Conservation (phyloP, 2,329 filamentous ascomycete species). For the Aureobasidium namibiae region DNA sequence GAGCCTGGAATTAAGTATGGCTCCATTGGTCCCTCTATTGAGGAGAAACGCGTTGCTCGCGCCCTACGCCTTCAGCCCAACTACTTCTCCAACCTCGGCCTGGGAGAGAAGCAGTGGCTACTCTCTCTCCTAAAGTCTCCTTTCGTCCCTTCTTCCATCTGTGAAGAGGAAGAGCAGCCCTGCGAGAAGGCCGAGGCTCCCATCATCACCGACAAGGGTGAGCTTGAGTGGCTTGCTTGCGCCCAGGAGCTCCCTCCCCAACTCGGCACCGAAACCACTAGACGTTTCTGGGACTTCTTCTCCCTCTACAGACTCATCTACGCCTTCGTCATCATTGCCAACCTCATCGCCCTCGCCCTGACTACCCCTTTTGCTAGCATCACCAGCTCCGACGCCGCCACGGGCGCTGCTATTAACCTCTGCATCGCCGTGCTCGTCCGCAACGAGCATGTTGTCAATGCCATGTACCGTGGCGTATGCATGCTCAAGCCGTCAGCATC, state of each 20-base stretch:
- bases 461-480: slow-evolving; percentile 28
- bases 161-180: neutral
- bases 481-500: slow-evolving; percentile 27
- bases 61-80: neutral
- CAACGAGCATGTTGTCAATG: slow-evolving; percentile 34
- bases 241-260: slow-evolving; percentile 17
- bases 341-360: slow-evolving; percentile 17
- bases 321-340: slow-evolving; percentile 20
- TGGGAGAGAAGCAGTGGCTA: neutral
- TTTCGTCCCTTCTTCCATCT: neutral
- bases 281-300: slow-evolving; percentile 21
- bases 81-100: neutral
- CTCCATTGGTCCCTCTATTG: neutral
- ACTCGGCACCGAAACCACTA: neutral
- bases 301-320: slow-evolving; percentile 27
- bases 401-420: slow-evolving; percentile 28
- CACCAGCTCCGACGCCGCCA: slow-evolving; percentile 23
- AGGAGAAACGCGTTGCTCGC: neutral
- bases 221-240: slow-evolving; percentile 18
- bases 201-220: slow-evolving; percentile 19
- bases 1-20: neutral
- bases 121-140: neutral
- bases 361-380: neutral
- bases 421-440: slow-evolving; percentile 28
- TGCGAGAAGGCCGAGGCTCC: slow-evolving; percentile 7